A percentile compares a stretch with the other conserved stretches of the same genome.
phyloP scores from a whole-genome alignment of 2,329 filamentous ascomycete genomes.

The Nigrospora osmanthi region DNA sequence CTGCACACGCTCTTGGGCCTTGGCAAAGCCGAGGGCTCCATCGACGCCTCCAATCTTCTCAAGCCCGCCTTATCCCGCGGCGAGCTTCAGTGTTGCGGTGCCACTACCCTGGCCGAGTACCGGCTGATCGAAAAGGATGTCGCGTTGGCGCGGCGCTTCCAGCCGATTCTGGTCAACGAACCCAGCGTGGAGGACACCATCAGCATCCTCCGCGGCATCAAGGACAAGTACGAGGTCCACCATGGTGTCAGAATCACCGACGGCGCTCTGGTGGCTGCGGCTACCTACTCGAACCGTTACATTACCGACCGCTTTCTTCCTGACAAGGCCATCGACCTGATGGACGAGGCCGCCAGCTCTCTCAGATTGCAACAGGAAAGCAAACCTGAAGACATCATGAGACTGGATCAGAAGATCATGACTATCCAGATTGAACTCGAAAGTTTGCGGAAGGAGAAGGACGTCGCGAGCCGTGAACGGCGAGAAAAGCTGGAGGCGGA shows the following conservation, averaged over 20 bases:
- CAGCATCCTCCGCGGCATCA: slow-evolving; percentile 91
- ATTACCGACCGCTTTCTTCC: slow-evolving; percentile 94
- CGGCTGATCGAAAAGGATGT: slow-evolving; percentile 93
- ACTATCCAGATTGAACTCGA: slow-evolving; percentile 96
- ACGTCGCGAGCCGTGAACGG: slow-evolving; percentile 80
- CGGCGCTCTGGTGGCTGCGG: slow-evolving; percentile 82
- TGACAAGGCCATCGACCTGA: slow-evolving; percentile 94
- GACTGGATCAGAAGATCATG: slow-evolving; percentile 89
- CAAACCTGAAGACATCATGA: slow-evolving; percentile 90
- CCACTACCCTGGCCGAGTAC: slow-evolving; percentile 89
- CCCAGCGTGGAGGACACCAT: slow-evolving; percentile 88
- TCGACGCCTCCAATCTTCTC: slow-evolving; percentile 89
- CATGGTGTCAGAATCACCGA: slow-evolving; percentile 95
- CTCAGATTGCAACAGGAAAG: slow-evolving; percentile 91
- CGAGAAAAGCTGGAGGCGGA: slow-evolving; percentile 77
- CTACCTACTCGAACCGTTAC: slow-evolving; percentile 88
- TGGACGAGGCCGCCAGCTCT: slow-evolving; percentile 90
- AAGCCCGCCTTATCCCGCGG: slow-evolving; percentile 92
- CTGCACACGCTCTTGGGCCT: slow-evolving; percentile 85
- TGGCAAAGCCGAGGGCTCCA: slow-evolving; percentile 91
- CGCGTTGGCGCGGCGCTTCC: slow-evolving; percentile 84
- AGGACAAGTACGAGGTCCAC: slow-evolving; percentile 95
- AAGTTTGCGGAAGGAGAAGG: slow-evolving; percentile 87
- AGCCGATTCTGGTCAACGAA: slow-evolving; percentile 89
- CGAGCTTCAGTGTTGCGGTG: slow-evolving; percentile 90